Percentiles rank a stretch among this genome's conserved stretches.
Evolutionary conservation across 1,284 basidiomycete species (phyloP).

Genomic region (Lentinula novae-zelandiae): DNA sequence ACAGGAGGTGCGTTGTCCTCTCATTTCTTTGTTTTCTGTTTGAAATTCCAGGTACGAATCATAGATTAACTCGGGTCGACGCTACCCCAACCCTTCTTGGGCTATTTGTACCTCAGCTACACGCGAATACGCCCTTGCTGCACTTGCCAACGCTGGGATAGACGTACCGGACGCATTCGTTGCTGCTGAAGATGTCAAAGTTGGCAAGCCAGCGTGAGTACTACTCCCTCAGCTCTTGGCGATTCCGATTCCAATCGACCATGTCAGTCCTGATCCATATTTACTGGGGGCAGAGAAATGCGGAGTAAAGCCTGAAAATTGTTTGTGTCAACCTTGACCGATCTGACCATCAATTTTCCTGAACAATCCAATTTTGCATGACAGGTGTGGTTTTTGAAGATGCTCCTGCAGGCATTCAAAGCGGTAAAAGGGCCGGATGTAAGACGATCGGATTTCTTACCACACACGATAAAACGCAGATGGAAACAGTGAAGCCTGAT

Average conservation of each 20-base stretch:
- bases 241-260: slow-evolving; percentile 18
- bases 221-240: slow-evolving; percentile 4
- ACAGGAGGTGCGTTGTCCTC: slow-evolving; percentile 35
- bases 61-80: slow-evolving; percentile 42
- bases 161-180: slow-evolving; percentile 66
- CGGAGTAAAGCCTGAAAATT: slow-evolving; percentile 56
- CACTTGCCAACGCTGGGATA: slow-evolving; percentile 49
- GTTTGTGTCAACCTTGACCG: slow-evolving; percentile 30
- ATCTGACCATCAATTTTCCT: background rate
- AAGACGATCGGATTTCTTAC: slow-evolving; percentile 80
- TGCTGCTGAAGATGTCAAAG: slow-evolving; percentile 72
- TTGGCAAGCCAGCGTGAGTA: slow-evolving; percentile 76
- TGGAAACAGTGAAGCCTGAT: slow-evolving; percentile 53
- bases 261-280: slow-evolving; percentile 79
- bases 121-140: slow-evolving; percentile 53
- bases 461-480: slow-evolving; percentile 63
- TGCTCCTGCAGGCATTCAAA: slow-evolving; percentile 75
- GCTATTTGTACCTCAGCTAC: slow-evolving; percentile 69
- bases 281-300: slow-evolving; percentile 65
- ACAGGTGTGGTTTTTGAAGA: slow-evolving; percentile 83
- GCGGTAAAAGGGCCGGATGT: slow-evolving; percentile 75
- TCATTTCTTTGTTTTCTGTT: background rate
- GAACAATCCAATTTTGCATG: slow-evolving; percentile 10
- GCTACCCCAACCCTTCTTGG: slow-evolving; percentile 55
- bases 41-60: background rate